Conservation (phyloP, 371 early-diverging fungal species). For the Mortierella sp. region DNA sequence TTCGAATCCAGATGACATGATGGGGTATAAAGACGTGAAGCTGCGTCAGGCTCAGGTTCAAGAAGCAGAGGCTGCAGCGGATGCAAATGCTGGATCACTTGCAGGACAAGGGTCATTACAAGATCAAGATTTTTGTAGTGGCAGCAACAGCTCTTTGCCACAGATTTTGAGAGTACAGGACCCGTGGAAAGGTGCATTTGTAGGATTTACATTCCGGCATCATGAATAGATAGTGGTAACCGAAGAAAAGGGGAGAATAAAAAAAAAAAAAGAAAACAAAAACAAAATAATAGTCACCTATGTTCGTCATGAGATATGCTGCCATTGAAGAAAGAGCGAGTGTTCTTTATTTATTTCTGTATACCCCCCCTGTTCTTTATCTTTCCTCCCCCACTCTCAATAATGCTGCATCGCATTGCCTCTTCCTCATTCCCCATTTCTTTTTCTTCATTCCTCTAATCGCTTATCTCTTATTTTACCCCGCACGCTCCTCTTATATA, state of each 20-base stretch:
- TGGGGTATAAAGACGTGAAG: constrained; percentile 78
- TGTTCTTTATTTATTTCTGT: too few species aligned
- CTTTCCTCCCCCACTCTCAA: too few species aligned
- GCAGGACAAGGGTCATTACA: neutral
- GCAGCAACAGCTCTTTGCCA: constrained; percentile 21
- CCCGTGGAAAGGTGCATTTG: constrained; percentile 49
- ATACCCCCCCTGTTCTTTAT: too few species aligned
- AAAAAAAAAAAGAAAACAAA: too few species aligned
- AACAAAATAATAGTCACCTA: too few species aligned
- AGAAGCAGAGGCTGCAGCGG: constrained; percentile 29
- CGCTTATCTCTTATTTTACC: too few species aligned
- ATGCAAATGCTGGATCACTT: constrained; percentile 3
- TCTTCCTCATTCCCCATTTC: neutral
- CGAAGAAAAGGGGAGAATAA: too few species aligned
- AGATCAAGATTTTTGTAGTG: neutral
- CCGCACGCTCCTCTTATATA: too few species aligned
- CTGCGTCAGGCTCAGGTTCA: constrained; percentile 62
- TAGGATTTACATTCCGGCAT: constrained; percentile 50
- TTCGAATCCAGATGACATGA: constrained; percentile 75
- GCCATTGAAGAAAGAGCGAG: too few species aligned
- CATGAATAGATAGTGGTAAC: neutral
- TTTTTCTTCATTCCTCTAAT: too few species aligned
- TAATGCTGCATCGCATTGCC: too few species aligned
- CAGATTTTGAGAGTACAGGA: constrained; percentile 27
- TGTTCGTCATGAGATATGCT: too few species aligned